Percentiles rank a stretch among this genome's conserved stretches.
Conservation (phyloP, 2,329 filamentous ascomycete species). For the Colletotrichum lindemuthianum region DNA sequence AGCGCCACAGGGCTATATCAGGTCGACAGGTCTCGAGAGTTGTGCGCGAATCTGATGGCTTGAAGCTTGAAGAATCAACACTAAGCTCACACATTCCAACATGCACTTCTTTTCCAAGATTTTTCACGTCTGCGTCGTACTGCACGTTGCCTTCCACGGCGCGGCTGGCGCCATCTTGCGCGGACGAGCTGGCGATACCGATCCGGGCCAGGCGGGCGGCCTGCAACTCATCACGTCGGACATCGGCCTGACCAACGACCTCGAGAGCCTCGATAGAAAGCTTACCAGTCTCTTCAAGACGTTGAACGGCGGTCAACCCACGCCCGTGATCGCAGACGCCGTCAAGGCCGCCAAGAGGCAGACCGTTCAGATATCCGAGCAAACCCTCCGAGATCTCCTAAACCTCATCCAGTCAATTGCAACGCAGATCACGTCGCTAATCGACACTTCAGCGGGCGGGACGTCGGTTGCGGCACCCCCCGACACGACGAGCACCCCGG, state of each 20-base stretch:
- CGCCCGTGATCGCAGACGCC: slow-evolving; percentile 6
- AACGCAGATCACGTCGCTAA: slow-evolving; percentile 19
- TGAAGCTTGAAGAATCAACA: slow-evolving; percentile 2
- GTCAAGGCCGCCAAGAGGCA: slow-evolving; percentile 22
- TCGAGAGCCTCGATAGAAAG: slow-evolving; percentile 24
- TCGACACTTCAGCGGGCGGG: slow-evolving; percentile 17
- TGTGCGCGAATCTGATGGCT: neutral
- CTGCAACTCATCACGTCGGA: slow-evolving; percentile 5
- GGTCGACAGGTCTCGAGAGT: slow-evolving; percentile 32
- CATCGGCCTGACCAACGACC: slow-evolving; percentile 12
- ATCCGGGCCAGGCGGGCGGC: slow-evolving; percentile 14
- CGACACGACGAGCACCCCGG: slow-evolving; percentile 8
- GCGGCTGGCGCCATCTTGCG: slow-evolving; percentile 34
- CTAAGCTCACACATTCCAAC: slow-evolving; percentile 17
- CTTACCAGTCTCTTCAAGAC: slow-evolving; percentile 19
- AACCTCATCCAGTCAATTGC: slow-evolving; percentile 32
- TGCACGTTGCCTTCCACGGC: slow-evolving; percentile 32
- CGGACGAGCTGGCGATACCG: slow-evolving; percentile 19
- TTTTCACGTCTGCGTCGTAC: slow-evolving; percentile 13
- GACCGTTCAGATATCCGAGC: slow-evolving; percentile 11
- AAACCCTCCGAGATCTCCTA: slow-evolving; percentile 25
- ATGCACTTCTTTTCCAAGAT: slow-evolving; percentile 35
- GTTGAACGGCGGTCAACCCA: slow-evolving; percentile 12
- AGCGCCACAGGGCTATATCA: slow-evolving; percentile 33
- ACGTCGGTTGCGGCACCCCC: slow-evolving; percentile 1